Evolutionary conservation across 371 early-diverging fungal genomes (phyloP), one percentile per base, ranked within the genome.

Genomic region (Mortierella sp.): DNA sequence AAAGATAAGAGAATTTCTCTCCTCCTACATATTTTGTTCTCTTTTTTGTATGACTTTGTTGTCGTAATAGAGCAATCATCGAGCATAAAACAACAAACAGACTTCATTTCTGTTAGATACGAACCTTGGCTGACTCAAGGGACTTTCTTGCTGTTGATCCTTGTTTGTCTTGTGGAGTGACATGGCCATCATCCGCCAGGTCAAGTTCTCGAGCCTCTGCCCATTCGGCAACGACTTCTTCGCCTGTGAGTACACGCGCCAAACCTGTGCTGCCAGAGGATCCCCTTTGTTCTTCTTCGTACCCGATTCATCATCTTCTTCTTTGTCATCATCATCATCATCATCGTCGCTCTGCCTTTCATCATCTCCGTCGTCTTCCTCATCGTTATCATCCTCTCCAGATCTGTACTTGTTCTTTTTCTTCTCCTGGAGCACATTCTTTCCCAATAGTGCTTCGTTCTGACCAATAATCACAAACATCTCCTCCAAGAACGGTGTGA

Each of bases 131-230:
- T 34, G 37, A 14, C 37, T 34, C 11, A 34, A 34, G 14, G 37
- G 19, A 49, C 23, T 21, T 15, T 15, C 21, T 15, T 34, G 23
- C 15, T 50, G n/a, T 31, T 50, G 24, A 5, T 48, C 27, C 31
- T 55, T 51, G 26, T 78, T 63, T 49, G 82, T 79, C 44, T 82
- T 79, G 44, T 79, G 81, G 15, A 86, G 65, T 0, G 82, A 81
- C 78, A 89, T 81, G 24, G 85, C 84, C 90, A 89, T 90, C 78
- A 87, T 82, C 30, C 91, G 83, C 91, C 91, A 91, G 11, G 89
- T 86, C 37, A 89, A 55, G 68, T 91, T 91, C 58, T 91, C 91
- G 15, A 90, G 56, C 27, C 91, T 78, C 26, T 80, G 79, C 2
- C 84, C 89, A 41, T 91, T 76, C 3, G 89, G 88, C 31, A 89